Conservation (phyloP, 2,329 filamentous ascomycete genomes). For the Aspergillus bombycis region DNA sequence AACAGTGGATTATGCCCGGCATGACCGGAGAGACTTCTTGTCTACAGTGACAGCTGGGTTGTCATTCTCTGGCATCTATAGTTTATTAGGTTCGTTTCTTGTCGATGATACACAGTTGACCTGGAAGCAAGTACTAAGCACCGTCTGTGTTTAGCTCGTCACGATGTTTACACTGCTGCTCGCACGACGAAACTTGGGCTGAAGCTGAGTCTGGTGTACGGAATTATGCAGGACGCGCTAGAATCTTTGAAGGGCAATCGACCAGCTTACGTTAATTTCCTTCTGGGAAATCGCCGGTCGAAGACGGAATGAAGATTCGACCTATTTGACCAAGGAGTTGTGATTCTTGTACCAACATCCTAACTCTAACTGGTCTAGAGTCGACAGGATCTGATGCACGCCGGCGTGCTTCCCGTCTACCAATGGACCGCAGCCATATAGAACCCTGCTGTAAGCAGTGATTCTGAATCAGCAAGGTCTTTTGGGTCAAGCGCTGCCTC, state of each 20-base stretch:
- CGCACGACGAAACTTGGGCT: slow-evolving; percentile 80
- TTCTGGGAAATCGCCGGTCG: slow-evolving; percentile 52
- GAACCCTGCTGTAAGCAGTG: background rate
- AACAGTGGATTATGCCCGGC: slow-evolving; percentile 70
- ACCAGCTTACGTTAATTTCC: slow-evolving; percentile 73
- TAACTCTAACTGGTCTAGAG: background rate
- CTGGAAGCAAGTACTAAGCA: background rate
- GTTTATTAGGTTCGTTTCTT: slow-evolving; percentile 71
- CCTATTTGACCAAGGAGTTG: slow-evolving; percentile 10
- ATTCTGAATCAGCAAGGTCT: background rate
- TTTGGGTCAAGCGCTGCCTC: background rate
- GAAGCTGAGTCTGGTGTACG: slow-evolving; percentile 76
- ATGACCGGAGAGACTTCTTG: slow-evolving; percentile 69
- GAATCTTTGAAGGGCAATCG: slow-evolving; percentile 70
- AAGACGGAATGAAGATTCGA: slow-evolving; percentile 20
- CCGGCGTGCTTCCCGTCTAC: background rate
- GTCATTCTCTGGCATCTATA: slow-evolving; percentile 83
- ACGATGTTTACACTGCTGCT: slow-evolving; percentile 75
- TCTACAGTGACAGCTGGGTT: slow-evolving; percentile 82
- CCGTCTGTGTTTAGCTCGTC: slow-evolving; percentile 62
- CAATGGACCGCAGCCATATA: background rate
- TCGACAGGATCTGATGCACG: background rate
- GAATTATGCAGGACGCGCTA: slow-evolving; percentile 76
- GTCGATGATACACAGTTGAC: background rate
- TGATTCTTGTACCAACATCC: slow-evolving; percentile 2